Evolutionary conservation across 805 yeast species (phyloP), one percentile per base, ranked within the genome.

Genomic region (Dipodascopsis tothii): DNA sequence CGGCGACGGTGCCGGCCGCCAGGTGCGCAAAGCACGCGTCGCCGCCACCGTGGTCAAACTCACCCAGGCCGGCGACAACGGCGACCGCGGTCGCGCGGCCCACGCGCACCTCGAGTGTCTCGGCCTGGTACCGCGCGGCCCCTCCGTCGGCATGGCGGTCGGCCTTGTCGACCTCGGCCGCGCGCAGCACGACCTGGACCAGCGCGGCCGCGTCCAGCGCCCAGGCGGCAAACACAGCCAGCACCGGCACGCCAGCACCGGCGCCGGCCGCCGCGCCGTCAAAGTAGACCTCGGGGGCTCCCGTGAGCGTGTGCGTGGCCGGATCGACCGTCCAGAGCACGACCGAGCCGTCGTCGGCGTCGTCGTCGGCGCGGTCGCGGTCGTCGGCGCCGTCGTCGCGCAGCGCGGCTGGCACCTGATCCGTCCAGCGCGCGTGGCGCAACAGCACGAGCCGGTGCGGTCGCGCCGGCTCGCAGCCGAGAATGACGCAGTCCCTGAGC

Each of bases 1-100:
- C 37, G 2, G 47, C 46, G 7, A 47, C 21, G 11, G 35, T 21
- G 3, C 48, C 46, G 14, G 33, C 23, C 23, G 41, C 45, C 27
- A 37, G 41, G 16, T 30, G 25, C n/a, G 47, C 48, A 22, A 47
- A 49, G 21, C 41, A 35, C 19, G 41, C 51, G 19, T 33, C 28
- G 11, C 18, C 6, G 14, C 11, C 6, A 14, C 32, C 19, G 28
- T 36, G 28, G 11, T 28, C 45, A 35, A 49, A 42, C 33, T 49
- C 53, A 14, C 53, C 52, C 5, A 45, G 35, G 9, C 53, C 53
- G 4, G 53, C 53, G 20, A 11, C 16, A 23, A 44, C 36, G 17
- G 37, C 21, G 14, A 40, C 20, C 17, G 41, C 32, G 18, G 25
- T 44, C 11, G 22, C 25, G n/a, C 23, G 3, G 7, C 45, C 45